phyloP scores from a whole-genome alignment of 108 stramenopile species.

The Cyclotella sp. region DNA sequence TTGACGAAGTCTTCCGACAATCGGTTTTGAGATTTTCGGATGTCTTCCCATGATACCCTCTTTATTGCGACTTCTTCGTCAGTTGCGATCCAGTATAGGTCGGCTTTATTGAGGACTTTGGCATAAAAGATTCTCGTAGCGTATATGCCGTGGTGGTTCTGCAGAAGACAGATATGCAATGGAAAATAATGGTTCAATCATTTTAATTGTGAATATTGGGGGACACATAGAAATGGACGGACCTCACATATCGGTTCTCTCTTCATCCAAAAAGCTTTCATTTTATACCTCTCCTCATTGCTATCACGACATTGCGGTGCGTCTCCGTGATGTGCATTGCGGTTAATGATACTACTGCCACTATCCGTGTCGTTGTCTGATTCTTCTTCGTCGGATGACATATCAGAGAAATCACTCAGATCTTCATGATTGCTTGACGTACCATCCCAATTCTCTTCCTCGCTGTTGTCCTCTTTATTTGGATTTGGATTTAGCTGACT shows the following conservation, averaged over 20 bases:
- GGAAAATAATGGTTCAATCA: background rate
- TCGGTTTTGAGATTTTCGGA: constrained; percentile 14
- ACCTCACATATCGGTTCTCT: constrained; percentile 31
- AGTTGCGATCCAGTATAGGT: constrained; percentile 36
- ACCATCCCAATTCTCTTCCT: background rate
- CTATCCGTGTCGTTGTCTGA: background rate
- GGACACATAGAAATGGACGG: background rate
- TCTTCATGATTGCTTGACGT: constrained; percentile 6
- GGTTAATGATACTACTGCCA: background rate
- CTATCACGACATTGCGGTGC: background rate
- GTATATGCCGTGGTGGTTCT: constrained; percentile 29
- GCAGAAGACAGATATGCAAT: background rate
- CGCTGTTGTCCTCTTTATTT: background rate
- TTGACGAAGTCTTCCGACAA: constrained; percentile 42
- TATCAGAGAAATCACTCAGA: background rate
- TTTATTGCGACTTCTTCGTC: constrained; percentile 44
- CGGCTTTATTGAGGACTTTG: constrained; percentile 28
- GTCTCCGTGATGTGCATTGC: background rate
- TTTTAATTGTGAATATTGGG: background rate
- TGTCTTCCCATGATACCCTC: constrained; percentile 32
- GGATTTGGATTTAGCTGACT: constrained; percentile 6
- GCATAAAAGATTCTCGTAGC: constrained; percentile 31
- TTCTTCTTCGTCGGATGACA: background rate
- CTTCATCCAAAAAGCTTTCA: constrained; percentile 36
- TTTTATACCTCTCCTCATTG: constrained; percentile 2